Percentiles rank a stretch among this genome's conserved stretches.
These are phyloP conservation scores for Claviceps cyperi DNA, from an alignment of 2,329 filamentous ascomycete genomes.

Conservation along the genomic window DNA sequence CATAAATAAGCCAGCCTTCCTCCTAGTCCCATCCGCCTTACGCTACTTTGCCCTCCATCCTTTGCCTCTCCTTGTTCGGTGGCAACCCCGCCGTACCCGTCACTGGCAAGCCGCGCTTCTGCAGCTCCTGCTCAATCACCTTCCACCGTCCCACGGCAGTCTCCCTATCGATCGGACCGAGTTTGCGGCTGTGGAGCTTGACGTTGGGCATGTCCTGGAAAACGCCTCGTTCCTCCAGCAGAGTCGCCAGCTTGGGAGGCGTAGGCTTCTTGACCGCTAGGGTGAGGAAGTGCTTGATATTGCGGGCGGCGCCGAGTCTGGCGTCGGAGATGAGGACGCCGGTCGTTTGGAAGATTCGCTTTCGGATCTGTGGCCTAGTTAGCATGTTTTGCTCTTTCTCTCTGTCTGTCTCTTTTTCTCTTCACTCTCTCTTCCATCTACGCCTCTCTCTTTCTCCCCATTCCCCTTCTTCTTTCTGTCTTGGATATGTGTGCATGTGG, in stretches of 20 bases:
- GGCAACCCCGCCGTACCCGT: conserved; percentile 28
- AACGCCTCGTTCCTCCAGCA: conserved; percentile 32
- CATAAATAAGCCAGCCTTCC: neutral
- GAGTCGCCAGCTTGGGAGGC: conserved; percentile 47
- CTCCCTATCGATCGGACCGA: conserved; percentile 60
- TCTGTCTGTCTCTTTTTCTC: neutral
- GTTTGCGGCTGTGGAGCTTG: conserved; percentile 44
- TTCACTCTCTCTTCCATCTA: neutral
- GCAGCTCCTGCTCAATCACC: conserved; percentile 58
- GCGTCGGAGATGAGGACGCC: conserved; percentile 61
- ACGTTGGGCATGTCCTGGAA: conserved; percentile 53
- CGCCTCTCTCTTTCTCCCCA: neutral
- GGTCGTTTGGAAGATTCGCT: conserved; percentile 70
- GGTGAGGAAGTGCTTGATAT: conserved; percentile 38
- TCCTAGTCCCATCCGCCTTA: neutral
- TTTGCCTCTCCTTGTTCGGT: conserved; percentile 29
- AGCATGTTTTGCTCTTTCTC: neutral
- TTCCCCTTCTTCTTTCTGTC: neutral
- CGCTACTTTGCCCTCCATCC: conserved; percentile 25
- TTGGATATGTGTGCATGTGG: neutral
- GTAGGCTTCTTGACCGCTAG: conserved; percentile 39
- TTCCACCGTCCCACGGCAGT: conserved; percentile 62
- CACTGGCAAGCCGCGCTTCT: conserved; percentile 44
- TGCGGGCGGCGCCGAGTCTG: conserved; percentile 41
- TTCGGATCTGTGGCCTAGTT: conserved; percentile 46